Base-by-base conservation (phyloP, 2,329 filamentous ascomycete species). In the Thyridium curvatum region DNA sequence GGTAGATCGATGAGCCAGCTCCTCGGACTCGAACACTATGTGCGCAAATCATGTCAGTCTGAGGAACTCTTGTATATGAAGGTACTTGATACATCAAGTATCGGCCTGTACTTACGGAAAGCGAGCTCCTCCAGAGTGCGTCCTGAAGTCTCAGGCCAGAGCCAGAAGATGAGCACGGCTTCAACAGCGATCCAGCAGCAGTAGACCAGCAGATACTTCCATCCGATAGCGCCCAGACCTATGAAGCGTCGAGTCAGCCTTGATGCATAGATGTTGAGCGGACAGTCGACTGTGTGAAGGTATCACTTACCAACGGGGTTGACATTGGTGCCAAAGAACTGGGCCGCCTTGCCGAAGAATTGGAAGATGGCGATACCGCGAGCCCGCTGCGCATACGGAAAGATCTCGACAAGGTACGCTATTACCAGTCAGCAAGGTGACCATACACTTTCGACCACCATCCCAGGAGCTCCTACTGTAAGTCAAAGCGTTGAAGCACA, bases 401-500 rank as follows among this genome's bases (percentile, higher is more conserved):
- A 61, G 35, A 58, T 46, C 40, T 59, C 55, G 28, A 59, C 51
- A 6, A 58, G 52, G 41, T 58, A 60, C 2, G 56, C 52, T 54
- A 16, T 7, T 46, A 43, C 17, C 52, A 48, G 36, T 57, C 52
- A 28, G 47, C 46, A 35, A 51, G 48, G 12, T 56, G 54, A 17
- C 18, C 46, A 43, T 13, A n/a, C n/a, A n/a, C n/a, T n/a, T n/a
- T n/a, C n/a, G n/a, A n/a, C n/a, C n/a, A n/a, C n/a, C n/a, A n/a
- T 53, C 52, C 32, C 48, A 51, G 28, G 56, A n/a, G 47, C 8
- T 57, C 68, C 58, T 53, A 72, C 69, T 81, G 55, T 81, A 81
- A 1, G 76, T 79, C 39, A 84, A 61, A 12, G 79, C 74, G 51
- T 82, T 83, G 54, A 81, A 79, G n/a, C 77, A 78, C 36, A 82